These are phyloP conservation scores for Candida tunisiensis DNA, from an alignment of 1,139 yeast genomes.

Conservation along the genomic window DNA sequence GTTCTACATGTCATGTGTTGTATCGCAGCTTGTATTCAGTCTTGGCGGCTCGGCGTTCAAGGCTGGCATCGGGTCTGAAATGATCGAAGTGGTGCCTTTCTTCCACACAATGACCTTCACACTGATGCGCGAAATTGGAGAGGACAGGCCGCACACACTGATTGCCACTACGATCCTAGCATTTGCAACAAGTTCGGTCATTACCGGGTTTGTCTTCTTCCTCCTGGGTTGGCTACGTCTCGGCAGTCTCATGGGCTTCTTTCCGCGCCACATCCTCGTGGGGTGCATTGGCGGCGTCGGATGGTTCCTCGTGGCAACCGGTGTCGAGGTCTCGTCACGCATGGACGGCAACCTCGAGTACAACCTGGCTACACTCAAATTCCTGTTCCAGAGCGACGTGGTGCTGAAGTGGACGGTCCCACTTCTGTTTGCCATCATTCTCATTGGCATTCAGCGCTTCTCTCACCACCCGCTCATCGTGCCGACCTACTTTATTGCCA, in stretches of 20 bases:
- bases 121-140: conserved; percentile 45
- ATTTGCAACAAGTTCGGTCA: conserved; percentile 64
- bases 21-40: conserved; percentile 77
- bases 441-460: conserved; percentile 45
- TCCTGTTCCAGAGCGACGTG: conserved; percentile 19
- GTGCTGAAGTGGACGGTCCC: conserved; percentile 65
- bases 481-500: conserved; percentile 62
- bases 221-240: conserved; percentile 59
- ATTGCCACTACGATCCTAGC: conserved; percentile 80
- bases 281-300: conserved; percentile 99
- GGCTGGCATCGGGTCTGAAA: conserved; percentile 88
- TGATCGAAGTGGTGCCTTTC: conserved; percentile 97
- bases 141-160: conserved; percentile 37
- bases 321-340: conserved; percentile 76
- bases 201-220: conserved; percentile 75
- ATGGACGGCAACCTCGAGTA: conserved; percentile 59
- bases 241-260: conserved; percentile 83
- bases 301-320: conserved; percentile 76
- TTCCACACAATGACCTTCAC: conserved; percentile 88
- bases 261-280: conserved; percentile 87
- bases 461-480: conserved; percentile 60
- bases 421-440: conserved; percentile 36
- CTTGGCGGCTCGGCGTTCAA: conserved; percentile 82
- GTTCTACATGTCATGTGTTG: conserved; percentile 81
- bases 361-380: conserved; percentile 35